A percentile compares a stretch with the other conserved stretches of the same genome.
Evolutionary conservation across 805 yeast genomes (phyloP).

Genomic region (Saturnispora quitensis): DNA sequence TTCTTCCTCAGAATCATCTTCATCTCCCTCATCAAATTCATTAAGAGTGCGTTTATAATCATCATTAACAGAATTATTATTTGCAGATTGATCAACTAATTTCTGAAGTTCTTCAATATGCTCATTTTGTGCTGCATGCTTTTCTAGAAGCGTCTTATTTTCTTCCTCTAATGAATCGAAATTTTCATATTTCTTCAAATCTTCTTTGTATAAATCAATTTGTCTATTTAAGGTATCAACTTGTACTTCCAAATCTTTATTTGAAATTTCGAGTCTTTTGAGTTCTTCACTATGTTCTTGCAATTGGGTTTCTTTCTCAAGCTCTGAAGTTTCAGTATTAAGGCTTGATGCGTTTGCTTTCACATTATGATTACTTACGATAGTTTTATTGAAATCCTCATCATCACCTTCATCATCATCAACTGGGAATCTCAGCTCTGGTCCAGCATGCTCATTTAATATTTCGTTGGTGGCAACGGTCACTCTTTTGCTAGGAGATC

Average conservation of each 20-base stretch:
- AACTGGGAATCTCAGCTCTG: conserved; percentile 10
- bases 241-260: conserved; percentile 5
- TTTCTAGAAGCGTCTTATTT: not conserved
- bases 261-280: conserved; percentile 1
- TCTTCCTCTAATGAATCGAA: conserved; percentile 9
- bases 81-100: conserved; percentile 8
- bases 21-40: conserved; percentile 5
- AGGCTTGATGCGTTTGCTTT: conserved; percentile 1
- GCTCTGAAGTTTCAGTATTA: conserved; percentile 8
- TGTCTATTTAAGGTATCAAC: conserved; percentile 2
- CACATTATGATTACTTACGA: not conserved
- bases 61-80: conserved; percentile 8
- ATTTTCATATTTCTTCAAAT: conserved; percentile 3
- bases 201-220: not conserved
- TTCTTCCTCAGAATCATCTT: not conserved
- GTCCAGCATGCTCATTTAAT: conserved; percentile 10
- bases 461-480: conserved; percentile 12
- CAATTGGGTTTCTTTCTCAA: not conserved
- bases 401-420: conserved; percentile 5
- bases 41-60: not conserved
- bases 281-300: not conserved
- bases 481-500: conserved; percentile 11
- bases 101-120: conserved; percentile 9
- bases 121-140: conserved; percentile 3
- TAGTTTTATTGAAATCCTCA: not conserved